Conservation (phyloP, 768 basidiomycete genomes). For the Lactarius pseudohatsudake region DNA sequence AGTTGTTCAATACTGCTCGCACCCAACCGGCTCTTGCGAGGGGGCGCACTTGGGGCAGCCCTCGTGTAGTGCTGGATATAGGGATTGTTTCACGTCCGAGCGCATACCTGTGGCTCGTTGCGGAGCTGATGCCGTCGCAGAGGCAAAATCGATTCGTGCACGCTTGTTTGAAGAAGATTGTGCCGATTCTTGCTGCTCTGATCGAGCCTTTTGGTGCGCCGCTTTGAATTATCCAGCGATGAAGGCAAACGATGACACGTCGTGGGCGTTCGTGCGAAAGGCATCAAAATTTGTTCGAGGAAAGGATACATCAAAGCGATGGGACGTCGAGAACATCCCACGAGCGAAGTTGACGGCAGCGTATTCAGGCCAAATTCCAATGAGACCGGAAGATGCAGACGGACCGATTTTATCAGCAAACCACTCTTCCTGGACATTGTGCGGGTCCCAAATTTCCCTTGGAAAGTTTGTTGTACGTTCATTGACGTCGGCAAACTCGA, state of each 20-base stretch:
- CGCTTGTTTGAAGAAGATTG: constrained; percentile 38
- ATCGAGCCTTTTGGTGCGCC: constrained; percentile 42
- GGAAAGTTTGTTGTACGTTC: constrained; percentile 87
- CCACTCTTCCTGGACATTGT: constrained; percentile 64
- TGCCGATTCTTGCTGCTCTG: constrained; percentile 42
- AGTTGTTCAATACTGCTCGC: constrained; percentile 14
- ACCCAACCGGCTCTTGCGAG: constrained; percentile 24
- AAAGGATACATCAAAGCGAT: not conserved
- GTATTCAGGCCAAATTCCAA: constrained; percentile 1
- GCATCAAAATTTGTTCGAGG: not conserved
- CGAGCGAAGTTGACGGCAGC: not conserved
- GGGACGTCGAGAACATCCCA: not conserved
- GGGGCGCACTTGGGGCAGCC: constrained; percentile 9
- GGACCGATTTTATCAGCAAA: constrained; percentile 77
- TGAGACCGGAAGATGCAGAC: constrained; percentile 32
- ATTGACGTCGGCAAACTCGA: constrained; percentile 91
- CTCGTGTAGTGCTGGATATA: constrained; percentile 22
- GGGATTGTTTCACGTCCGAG: constrained; percentile 20
- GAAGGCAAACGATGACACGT: constrained; percentile 4
- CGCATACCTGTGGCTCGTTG: constrained; percentile 7
- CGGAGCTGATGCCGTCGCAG: constrained; percentile 27
- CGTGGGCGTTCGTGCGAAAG: not conserved
- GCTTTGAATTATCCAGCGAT: constrained; percentile 33
- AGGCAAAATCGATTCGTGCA: constrained; percentile 45
- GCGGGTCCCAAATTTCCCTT: constrained; percentile 68